Evolutionary conservation across 257 asterid species (phyloP), one percentile per base, ranked within the genome.

Genomic region (Ehretia macrophylla): DNA sequence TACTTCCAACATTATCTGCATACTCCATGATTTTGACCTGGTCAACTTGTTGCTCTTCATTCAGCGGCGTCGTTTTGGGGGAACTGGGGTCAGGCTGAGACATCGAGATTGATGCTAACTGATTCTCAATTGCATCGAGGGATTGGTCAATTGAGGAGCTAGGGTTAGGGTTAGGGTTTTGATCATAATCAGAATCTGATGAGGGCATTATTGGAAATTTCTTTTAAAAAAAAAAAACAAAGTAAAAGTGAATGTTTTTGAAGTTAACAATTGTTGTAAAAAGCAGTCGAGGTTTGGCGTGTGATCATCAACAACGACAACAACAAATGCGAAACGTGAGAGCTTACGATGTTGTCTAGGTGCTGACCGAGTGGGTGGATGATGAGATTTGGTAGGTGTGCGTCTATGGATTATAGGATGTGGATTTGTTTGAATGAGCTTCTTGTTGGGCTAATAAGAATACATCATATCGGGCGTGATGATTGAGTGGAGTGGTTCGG

Each of bases 91-190:
- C 71, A 16, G 73, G 55, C 38, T 71, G 73, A 21, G 81, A 66
- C 78, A 89, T 75, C 17, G 99, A 85, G 63, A 93, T 89, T 62
- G 99, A 89, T 1, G 95, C 89, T 72, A 93, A 61, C 51, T 86
- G 99, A 56, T 82, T 81, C 77, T 89, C 99, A 51, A 93, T 80
- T 11, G 97, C 99, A 77, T 89, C 97, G 48, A 86, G 94, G 13
- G 97, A 86, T 65, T 73, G 95, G 68, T 89, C 99, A 58, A 93
- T 89, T 27, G 85, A 76, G 49, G 72, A 76, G 13, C 46, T 58
- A 54, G 72, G 69, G 54, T 65, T 60, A 39, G 68, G 50, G 65
- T 71, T 68, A 61, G 79, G 86, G 85, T 54, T 84, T 62, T 62
- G 66, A 56, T 65, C 49, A 17, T 54, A 67, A 45, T 27, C 52